These are phyloP conservation scores for Vaccinium vitisidaea DNA, from an alignment of 148 eudicot species.

Conservation along the genomic window DNA sequence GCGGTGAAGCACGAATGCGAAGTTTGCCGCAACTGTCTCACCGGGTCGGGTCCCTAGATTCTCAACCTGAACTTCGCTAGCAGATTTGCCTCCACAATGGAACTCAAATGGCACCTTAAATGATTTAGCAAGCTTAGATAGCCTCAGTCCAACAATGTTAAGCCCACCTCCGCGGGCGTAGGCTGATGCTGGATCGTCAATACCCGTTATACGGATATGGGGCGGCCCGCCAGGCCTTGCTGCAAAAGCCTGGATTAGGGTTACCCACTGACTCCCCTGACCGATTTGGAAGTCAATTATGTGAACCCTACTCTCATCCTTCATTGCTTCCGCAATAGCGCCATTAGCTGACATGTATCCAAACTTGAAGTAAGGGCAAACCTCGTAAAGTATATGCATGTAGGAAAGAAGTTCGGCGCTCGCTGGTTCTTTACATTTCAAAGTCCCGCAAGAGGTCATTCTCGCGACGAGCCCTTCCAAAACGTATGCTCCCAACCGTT, in stretches of 20 bases:
- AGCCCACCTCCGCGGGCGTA: constrained; percentile 48
- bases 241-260: constrained; percentile 52
- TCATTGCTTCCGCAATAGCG: constrained; percentile 56
- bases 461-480: constrained; percentile 43
- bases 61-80: constrained; percentile 18
- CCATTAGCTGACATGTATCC: constrained; percentile 62
- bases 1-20: constrained; percentile 47
- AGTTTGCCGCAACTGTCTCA: constrained; percentile 44
- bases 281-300: constrained; percentile 49
- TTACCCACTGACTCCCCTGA: constrained; percentile 52
- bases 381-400: constrained; percentile 43
- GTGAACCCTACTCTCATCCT: constrained; percentile 44
- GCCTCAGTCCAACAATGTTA: constrained; percentile 35
- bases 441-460: constrained; percentile 36
- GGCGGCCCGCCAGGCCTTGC: constrained; percentile 56
- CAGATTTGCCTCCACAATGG: constrained; percentile 25
- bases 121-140: constrained; percentile 38
- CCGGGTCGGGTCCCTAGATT: constrained; percentile 30
- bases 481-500: constrained; percentile 47
- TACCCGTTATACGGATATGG: constrained; percentile 44
- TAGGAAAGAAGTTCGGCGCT: constrained; percentile 37
- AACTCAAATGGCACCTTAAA: constrained; percentile 50
- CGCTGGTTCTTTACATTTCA: constrained; percentile 37
- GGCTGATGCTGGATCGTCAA: constrained; percentile 39
- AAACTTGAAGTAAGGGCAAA: constrained; percentile 54